Conservation (phyloP, 768 basidiomycete genomes). For the Filobasidium floriforme region DNA sequence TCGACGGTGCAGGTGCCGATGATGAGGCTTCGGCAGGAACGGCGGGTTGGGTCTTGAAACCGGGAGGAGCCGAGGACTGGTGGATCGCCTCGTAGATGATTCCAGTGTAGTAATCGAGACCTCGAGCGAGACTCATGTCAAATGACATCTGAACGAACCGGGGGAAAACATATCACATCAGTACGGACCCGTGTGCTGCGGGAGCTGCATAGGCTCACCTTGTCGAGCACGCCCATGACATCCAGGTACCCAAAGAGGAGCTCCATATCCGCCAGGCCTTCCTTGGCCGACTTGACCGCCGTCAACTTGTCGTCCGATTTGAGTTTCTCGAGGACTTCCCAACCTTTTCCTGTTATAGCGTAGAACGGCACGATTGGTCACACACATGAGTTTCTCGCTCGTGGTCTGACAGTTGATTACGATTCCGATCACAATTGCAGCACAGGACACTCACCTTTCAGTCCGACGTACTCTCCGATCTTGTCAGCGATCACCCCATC, state of each 20-base stretch:
- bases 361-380: too few species aligned
- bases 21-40: constrained; percentile 45
- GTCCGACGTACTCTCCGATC: constrained; percentile 94
- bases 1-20: constrained; percentile 21
- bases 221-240: constrained; percentile 69
- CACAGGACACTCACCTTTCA: constrained; percentile 70
- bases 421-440: neutral
- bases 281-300: constrained; percentile 65
- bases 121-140: constrained; percentile 93
- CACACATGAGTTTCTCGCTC: too few species aligned
- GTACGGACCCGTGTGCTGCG: neutral
- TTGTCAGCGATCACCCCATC: constrained; percentile 72
- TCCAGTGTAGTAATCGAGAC: constrained; percentile 96
- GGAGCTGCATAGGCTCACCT: constrained; percentile 49
- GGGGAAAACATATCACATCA: neutral
- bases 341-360: constrained; percentile 65
- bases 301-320: constrained; percentile 58
- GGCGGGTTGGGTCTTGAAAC: constrained; percentile 57
- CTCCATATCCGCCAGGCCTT: constrained; percentile 78
- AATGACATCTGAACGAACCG: constrained; percentile 67
- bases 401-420: too few species aligned
- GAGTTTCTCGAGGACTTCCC: constrained; percentile 65
- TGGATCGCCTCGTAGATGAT: constrained; percentile 96
- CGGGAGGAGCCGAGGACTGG: constrained; percentile 86
- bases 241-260: constrained; percentile 72